Conservation (phyloP, 2,329 filamentous ascomycete species). For the Penicillium thymicola region DNA sequence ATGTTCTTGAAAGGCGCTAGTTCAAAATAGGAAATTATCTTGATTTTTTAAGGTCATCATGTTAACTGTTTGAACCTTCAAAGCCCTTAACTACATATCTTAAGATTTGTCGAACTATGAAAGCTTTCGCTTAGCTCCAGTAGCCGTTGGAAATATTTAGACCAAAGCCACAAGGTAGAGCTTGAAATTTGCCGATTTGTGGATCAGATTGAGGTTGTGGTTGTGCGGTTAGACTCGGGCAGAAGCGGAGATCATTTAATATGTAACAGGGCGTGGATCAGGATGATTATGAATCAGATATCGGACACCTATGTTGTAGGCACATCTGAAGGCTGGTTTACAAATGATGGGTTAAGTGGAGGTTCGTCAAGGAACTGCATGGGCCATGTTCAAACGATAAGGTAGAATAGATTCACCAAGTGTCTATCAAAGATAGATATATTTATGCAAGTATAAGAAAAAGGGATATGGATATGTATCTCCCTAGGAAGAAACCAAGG, state of each 20-base stretch:
- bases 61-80: background rate
- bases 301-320: no score
- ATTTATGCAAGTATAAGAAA: slow-evolving; percentile 1
- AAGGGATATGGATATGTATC: slow-evolving; percentile 5
- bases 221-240: slow-evolving; percentile 1
- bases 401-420: background rate
- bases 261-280: background rate
- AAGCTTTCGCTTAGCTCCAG: background rate
- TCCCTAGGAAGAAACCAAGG: background rate
- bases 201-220: background rate
- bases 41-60: background rate
- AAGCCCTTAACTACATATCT: background rate
- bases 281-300: background rate
- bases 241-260: background rate
- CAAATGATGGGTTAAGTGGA: background rate
- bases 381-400: background rate
- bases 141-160: background rate
- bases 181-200: background rate
- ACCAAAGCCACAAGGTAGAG: background rate
- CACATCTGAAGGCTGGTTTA: background rate
- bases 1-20: background rate
- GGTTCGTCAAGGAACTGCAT: background rate
- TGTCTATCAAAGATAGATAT: background rate
- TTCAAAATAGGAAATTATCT: background rate
- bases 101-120: background rate